These are phyloP conservation scores for Boeremia lycopersici DNA, from an alignment of 2,329 filamentous ascomycete species.

Conservation along the genomic window DNA sequence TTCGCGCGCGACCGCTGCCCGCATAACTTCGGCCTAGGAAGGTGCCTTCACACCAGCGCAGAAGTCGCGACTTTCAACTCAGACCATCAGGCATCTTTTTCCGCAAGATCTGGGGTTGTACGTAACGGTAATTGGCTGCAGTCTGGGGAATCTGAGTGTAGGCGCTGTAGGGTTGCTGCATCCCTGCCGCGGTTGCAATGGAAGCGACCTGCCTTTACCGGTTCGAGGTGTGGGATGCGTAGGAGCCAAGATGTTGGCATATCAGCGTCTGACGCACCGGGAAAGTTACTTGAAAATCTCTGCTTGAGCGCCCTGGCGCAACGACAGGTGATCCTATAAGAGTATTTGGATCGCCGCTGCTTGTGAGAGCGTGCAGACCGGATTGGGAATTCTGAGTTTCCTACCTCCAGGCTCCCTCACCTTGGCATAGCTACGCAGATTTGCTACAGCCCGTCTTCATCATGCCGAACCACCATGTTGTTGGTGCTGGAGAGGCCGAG, in stretches of 20 bases:
- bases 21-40: slow-evolving; percentile 14
- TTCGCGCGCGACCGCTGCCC: neutral
- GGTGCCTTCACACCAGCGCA: neutral
- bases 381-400: slow-evolving; percentile 1
- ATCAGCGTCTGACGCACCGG: slow-evolving; percentile 13
- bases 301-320: slow-evolving; percentile 2
- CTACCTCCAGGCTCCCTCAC: neutral
- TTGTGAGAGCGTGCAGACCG: slow-evolving; percentile 1
- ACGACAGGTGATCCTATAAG: slow-evolving; percentile 8
- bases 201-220: slow-evolving; percentile 15
- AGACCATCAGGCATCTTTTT: neutral
- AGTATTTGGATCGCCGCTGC: slow-evolving; percentile 4
- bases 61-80: slow-evolving; percentile 1
- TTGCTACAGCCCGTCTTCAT: neutral
- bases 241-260: slow-evolving; percentile 17
- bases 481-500: slow-evolving; percentile 28
- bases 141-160: slow-evolving; percentile 9
- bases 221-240: slow-evolving; percentile 11
- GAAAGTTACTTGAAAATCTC: slow-evolving; percentile 12
- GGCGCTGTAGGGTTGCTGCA: neutral
- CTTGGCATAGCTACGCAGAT: neutral
- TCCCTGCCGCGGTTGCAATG: slow-evolving; percentile 4
- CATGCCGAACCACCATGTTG: slow-evolving; percentile 35
- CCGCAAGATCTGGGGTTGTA: slow-evolving; percentile 18
- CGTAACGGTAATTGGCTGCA: slow-evolving; percentile 32